phyloP scores from a whole-genome alignment of 1,284 basidiomycete species.

The Ceratobasidium sp. region DNA sequence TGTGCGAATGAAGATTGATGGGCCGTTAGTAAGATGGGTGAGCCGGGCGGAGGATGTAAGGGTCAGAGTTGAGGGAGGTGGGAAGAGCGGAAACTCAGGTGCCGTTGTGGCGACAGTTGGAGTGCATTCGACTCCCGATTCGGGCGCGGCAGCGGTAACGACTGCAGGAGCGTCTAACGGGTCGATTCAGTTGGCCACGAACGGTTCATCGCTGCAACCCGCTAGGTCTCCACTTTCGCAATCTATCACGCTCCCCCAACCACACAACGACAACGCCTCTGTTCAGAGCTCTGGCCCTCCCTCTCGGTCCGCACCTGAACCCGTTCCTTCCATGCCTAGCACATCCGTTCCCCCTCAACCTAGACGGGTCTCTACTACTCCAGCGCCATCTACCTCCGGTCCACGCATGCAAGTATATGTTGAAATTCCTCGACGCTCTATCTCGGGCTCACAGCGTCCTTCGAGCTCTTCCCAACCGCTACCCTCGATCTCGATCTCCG shows the following conservation, averaged over 20 bases:
- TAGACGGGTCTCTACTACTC: neutral
- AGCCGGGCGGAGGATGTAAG: constrained; percentile 72
- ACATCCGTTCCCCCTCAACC: neutral
- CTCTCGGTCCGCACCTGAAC: neutral
- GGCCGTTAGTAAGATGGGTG: constrained; percentile 80
- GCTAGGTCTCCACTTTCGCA: constrained; percentile 13
- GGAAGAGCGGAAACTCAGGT: too few species aligned
- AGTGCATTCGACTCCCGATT: neutral
- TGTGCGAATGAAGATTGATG: constrained; percentile 69
- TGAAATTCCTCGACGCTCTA: constrained; percentile 28
- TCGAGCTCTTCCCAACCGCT: constrained; percentile 16
- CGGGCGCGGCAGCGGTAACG: neutral
- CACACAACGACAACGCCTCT: neutral
- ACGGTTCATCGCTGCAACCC: neutral
- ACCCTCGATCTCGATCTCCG: constrained; percentile 12
- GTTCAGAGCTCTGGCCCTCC: neutral
- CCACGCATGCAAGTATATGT: constrained; percentile 39
- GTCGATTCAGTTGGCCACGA: neutral
- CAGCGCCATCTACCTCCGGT: neutral
- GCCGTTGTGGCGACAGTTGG: neutral
- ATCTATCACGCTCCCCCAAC: neutral
- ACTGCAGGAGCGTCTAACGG: neutral
- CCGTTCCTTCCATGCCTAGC: neutral
- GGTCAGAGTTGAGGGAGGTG: neutral
- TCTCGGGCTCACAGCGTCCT: neutral